Percentiles rank a stretch among this genome's conserved stretches.
These are phyloP conservation scores for Sanghuangporus weigelae DNA, from an alignment of 1,284 basidiomycete species.

Conservation along the genomic window DNA sequence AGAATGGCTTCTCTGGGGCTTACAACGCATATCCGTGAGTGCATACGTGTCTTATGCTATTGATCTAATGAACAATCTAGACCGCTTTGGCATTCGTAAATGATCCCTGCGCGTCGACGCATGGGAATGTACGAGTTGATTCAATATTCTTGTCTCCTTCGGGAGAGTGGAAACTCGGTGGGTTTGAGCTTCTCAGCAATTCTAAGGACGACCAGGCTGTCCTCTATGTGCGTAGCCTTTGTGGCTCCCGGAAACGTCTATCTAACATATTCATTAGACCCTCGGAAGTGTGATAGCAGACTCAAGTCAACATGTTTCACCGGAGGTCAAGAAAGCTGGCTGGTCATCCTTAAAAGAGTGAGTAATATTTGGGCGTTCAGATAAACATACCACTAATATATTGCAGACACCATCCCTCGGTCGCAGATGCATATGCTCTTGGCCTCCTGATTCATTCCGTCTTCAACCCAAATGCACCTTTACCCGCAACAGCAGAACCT, in stretches of 20 bases:
- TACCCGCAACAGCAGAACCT: conserved; percentile 61
- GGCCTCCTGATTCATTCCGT: conserved; percentile 80
- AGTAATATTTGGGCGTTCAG: conserved; percentile 25
- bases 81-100: conserved; percentile 92
- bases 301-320: conserved; percentile 57
- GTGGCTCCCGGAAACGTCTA: conserved; percentile 12
- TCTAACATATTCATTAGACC: conserved; percentile 45
- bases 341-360: conserved; percentile 85
- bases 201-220: conserved; percentile 72
- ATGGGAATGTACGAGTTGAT: conserved; percentile 78
- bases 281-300: conserved; percentile 65
- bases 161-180: conserved; percentile 95
- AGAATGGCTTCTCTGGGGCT: conserved; percentile 93
- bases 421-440: conserved; percentile 81
- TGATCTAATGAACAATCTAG: conserved; percentile 33
- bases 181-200: conserved; percentile 87
- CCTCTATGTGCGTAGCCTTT: conserved; percentile 61
- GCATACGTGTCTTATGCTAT: background rate
- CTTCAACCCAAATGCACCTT: conserved; percentile 78
- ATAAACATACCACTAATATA: background rate
- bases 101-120: conserved; percentile 78
- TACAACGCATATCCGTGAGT: conserved; percentile 84
- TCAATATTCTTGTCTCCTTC: conserved; percentile 87
- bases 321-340: conserved; percentile 89
- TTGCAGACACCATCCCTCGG: conserved; percentile 61